These are phyloP conservation scores for Daedaleopsis nitida DNA, from an alignment of 768 basidiomycete genomes.

Conservation along the genomic window DNA sequence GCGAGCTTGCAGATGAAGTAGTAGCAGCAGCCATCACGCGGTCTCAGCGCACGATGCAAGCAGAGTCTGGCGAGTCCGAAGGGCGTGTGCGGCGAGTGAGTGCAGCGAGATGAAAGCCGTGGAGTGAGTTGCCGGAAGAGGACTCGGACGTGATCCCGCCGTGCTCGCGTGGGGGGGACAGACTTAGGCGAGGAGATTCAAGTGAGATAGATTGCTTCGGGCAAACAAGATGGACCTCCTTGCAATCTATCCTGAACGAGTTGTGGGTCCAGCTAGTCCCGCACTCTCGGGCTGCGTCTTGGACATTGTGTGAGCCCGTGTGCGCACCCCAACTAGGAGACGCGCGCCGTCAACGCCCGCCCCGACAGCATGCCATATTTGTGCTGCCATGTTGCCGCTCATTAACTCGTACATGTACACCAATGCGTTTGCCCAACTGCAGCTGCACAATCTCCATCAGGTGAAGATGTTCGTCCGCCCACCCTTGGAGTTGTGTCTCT, in stretches of 20 bases:
- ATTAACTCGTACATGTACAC: constrained; percentile 23
- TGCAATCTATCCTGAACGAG: constrained; percentile 20
- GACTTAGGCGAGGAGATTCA: constrained; percentile 19
- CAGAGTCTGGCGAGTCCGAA: not conserved
- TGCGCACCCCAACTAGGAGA: not conserved
- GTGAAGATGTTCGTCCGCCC: not conserved
- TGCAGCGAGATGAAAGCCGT: not conserved
- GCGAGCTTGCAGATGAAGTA: constrained; percentile 12
- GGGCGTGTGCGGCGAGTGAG: not conserved
- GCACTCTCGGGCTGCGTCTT: constrained; percentile 6
- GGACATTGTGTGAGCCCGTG: not conserved
- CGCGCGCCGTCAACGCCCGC: not conserved
- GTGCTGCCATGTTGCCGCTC: constrained; percentile 3
- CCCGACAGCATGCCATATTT: not conserved
- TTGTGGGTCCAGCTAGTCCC: constrained; percentile 20
- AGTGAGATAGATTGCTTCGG: constrained; percentile 21
- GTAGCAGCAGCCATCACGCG: constrained; percentile 13
- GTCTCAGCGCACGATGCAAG: not conserved
- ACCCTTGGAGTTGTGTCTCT: not conserved
- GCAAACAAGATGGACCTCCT: constrained; percentile 5
- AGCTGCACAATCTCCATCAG: not conserved
- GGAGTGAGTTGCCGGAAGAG: not conserved
- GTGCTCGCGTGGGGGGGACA: constrained; percentile 3
- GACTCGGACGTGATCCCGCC: not conserved
- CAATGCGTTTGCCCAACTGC: constrained; percentile 5